Evolutionary conservation across 1,139 yeast species (phyloP).

Genomic region (Debaryomyces subglobosus): DNA sequence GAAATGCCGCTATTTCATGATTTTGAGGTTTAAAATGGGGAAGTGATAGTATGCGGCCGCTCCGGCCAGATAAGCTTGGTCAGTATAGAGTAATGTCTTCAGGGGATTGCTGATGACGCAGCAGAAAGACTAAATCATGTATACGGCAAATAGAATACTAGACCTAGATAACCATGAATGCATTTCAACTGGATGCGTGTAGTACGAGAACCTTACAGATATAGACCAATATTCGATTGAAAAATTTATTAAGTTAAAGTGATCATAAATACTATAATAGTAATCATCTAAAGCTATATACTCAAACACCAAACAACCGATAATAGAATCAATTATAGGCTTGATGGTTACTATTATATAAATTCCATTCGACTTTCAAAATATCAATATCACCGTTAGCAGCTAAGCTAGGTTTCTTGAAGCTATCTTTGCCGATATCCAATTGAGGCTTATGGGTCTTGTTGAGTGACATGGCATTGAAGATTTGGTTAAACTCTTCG

Average conservation of each 20-base stretch:
- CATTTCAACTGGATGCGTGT: not conserved
- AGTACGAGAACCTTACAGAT: not conserved
- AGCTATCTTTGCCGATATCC: not conserved
- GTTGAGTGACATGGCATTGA: conserved; percentile 11
- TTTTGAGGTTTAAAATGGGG: not conserved
- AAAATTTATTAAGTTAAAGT: not conserved
- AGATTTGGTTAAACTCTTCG: conserved; percentile 16
- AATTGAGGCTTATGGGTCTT: not conserved
- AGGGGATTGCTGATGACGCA: not conserved
- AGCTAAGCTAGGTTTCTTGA: not conserved
- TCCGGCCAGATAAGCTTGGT: not conserved
- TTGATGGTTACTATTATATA: conserved; percentile 4
- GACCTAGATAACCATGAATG: not conserved
- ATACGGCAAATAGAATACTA: not conserved
- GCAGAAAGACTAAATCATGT: not conserved
- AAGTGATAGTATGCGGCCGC: not conserved
- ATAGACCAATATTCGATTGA: not conserved
- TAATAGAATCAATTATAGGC: not conserved
- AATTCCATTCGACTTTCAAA: conserved; percentile 5
- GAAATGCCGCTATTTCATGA: not conserved
- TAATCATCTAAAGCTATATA: conserved; percentile 1
- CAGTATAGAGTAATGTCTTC: not conserved
- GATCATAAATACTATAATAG: not conserved
- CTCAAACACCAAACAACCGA: not conserved
- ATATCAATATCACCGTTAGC: conserved; percentile 1